These are phyloP conservation scores for Coniochaeta ligniaria DNA, from an alignment of 2,329 filamentous ascomycete species.

Conservation along the genomic window DNA sequence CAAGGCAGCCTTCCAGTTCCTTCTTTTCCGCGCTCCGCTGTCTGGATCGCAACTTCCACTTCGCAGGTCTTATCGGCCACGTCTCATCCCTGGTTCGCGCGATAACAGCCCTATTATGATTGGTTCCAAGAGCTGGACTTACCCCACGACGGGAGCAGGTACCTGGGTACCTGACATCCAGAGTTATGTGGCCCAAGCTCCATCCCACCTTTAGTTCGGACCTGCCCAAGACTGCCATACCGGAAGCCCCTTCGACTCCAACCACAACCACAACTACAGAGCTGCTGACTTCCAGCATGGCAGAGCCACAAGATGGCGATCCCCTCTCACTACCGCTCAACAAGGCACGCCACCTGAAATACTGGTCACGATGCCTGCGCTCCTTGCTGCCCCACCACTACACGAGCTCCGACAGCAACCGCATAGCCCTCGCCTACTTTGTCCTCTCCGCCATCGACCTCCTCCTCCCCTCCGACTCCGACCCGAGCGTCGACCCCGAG, in stretches of 20 bases:
- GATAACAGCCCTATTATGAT: constrained; percentile 8
- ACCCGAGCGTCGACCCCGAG: constrained; percentile 19
- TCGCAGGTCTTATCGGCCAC: constrained; percentile 10
- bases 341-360: constrained; percentile 69
- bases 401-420: constrained; percentile 82
- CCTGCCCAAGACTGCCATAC: background rate
- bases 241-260: background rate
- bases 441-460: constrained; percentile 80
- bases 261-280: background rate
- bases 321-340: constrained; percentile 34
- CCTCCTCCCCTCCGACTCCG: constrained; percentile 51
- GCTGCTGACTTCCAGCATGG: background rate
- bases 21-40: background rate
- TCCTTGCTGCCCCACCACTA: constrained; percentile 76
- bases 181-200: background rate
- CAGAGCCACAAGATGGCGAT: constrained; percentile 10
- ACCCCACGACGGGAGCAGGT: background rate
- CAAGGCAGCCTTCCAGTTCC: background rate
- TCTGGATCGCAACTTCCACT: constrained; percentile 3
- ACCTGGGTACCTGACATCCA: background rate
- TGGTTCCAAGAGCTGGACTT: background rate
- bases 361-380: constrained; percentile 86
- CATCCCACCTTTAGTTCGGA: background rate
- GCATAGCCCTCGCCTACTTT: constrained; percentile 86
- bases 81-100: background rate